Evolutionary conservation across 257 asterid species (phyloP), one percentile per base, ranked within the genome.

Genomic region (Craterostigma plantagineum): DNA sequence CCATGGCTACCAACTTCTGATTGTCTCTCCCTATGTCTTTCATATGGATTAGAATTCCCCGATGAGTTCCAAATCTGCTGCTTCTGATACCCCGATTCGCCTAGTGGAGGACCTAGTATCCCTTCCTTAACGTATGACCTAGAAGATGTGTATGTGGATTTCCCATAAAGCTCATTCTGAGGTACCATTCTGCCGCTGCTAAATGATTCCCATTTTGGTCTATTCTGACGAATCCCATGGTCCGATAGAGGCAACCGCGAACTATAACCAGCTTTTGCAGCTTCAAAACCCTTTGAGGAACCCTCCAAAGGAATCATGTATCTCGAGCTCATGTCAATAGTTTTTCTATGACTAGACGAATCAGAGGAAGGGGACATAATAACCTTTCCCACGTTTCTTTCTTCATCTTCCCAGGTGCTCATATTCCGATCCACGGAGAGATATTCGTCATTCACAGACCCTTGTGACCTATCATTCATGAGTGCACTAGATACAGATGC

Each of bases 371-470:
- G 65, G 45, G 81, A 63, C 52, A 64, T 44, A 35, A 58, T 58
- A 54, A 65, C 67, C 45, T 80, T 76, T 34, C 74, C 92, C 47
- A 79, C 76, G 79, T 72, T 63, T 66, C 82, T 74, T 69, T 87
- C 92, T 39, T 75, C 56, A 53, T 83, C 93, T 68, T 82, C 95
- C 95, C 98, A 82, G 16, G 71, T 58, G 51, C 79, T 94, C 59
- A 65, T 44, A 54, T 76, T 80, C 11, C 55, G 51, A 46, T 60
- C 53, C 64, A 56, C 39, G 4, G 76, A 57, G 34, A 52, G 14
- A 52, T 66, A 65, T 43, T 59, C 72, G 56, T 70, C 95, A 51
- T 71, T 68, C 50, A 33, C 56, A 39, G 42, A 35, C 23, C 62
- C 46, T 34, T 70, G 61, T 30, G 70, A 47, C 52, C 76, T 79